These are phyloP conservation scores for Afroboletus lepidellus DNA, from an alignment of 1,284 basidiomycete species.

Conservation along the genomic window DNA sequence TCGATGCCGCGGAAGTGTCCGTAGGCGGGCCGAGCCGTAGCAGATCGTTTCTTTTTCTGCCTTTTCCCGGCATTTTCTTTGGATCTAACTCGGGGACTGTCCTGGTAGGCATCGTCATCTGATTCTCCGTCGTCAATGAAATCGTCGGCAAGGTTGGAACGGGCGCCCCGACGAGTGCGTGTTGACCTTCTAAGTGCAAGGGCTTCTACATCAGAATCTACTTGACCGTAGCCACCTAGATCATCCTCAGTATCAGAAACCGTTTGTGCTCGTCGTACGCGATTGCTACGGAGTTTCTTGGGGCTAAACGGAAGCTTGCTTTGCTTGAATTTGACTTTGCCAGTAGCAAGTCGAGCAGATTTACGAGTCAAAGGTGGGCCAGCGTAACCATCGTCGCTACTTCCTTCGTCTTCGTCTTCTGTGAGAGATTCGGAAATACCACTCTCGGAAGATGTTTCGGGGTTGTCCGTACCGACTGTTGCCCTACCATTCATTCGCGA, in stretches of 20 bases:
- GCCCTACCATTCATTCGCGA: conserved; percentile 48
- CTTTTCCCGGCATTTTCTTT: conserved; percentile 13
- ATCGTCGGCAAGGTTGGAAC: conserved; percentile 37
- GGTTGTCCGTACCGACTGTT: conserved; percentile 18
- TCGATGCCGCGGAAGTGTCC: conserved; percentile 60
- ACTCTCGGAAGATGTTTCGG: conserved; percentile 10
- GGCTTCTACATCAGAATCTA: conserved; percentile 36
- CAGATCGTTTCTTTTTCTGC: conserved; percentile 38
- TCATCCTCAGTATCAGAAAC: conserved; percentile 42
- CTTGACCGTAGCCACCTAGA: conserved; percentile 36
- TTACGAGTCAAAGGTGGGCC: conserved; percentile 25
- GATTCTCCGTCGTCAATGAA: conserved; percentile 32
- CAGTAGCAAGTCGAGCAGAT: conserved; percentile 24
- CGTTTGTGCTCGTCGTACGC: conserved; percentile 32
- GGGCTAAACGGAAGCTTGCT: conserved; percentile 59
- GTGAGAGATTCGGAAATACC: conserved; percentile 18
- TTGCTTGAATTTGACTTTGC: conserved; percentile 16
- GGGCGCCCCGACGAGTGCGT: conserved; percentile 38
- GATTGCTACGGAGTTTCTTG: conserved; percentile 46
- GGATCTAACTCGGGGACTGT: conserved; percentile 28
- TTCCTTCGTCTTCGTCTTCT: conserved; percentile 30
- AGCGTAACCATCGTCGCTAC: conserved; percentile 30
- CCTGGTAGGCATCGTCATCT: conserved; percentile 34
- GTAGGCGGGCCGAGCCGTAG: conserved; percentile 57
- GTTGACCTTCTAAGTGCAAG: conserved; percentile 33